Conservation (phyloP, 2,329 filamentous ascomycete genomes). For the Tolypocladium endophyticum region DNA sequence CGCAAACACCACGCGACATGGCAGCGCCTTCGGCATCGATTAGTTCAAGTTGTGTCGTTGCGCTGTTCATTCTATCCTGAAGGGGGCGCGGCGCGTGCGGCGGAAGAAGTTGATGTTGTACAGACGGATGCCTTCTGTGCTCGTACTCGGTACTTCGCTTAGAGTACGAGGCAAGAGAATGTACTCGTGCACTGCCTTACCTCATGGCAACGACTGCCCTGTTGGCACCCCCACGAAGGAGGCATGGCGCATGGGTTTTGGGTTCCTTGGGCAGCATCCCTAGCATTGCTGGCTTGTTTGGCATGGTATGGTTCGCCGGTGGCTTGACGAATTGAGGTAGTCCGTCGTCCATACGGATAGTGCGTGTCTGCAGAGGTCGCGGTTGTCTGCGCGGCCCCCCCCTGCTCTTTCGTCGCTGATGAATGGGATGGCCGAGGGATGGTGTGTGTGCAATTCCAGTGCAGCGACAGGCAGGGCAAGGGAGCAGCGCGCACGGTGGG, state of each 20-base stretch:
- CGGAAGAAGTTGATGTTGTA: background rate
- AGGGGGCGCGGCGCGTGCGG: background rate
- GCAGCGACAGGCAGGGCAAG: background rate
- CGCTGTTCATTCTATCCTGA: background rate
- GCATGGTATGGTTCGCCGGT: slow-evolving; percentile 1
- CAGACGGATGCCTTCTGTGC: background rate
- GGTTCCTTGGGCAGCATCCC: slow-evolving; percentile 4
- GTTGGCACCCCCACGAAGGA: background rate
- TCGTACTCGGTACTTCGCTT: background rate
- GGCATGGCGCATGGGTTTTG: slow-evolving; percentile 1
- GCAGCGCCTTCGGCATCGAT: background rate
- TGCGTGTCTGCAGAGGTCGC: background rate
- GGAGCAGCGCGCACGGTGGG: background rate
- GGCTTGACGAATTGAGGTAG: background rate
- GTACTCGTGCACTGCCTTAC: background rate
- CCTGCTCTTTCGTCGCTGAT: background rate
- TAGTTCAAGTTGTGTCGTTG: background rate
- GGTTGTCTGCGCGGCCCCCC: background rate
- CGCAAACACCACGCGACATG: background rate
- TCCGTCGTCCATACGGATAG: background rate
- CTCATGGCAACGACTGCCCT: background rate
- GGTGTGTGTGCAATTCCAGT: background rate
- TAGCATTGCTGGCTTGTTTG: background rate
- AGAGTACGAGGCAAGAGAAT: background rate
- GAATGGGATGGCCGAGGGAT: background rate